Base-by-base conservation (phyloP, 2,329 filamentous ascomycete genomes). In the Tolypocladium guangdongense region DNA sequence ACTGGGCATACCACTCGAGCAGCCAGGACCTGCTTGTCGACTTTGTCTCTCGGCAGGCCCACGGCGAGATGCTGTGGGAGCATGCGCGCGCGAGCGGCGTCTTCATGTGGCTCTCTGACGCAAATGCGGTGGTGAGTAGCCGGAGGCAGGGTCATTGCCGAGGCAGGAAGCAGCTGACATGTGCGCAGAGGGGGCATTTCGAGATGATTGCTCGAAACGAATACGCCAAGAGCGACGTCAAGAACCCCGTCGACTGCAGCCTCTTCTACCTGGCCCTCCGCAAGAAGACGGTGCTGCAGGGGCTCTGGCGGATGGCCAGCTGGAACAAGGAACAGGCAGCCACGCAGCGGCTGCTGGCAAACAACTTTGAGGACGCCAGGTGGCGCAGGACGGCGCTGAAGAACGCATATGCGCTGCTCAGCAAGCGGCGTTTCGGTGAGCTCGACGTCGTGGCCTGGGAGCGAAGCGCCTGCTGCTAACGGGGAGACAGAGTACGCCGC, bases 351-450 rank as follows among this genome's bases (percentile, higher is more conserved):
- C 77, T 99, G 33, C 74, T 99, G 24, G 80, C 86, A n/a, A 95
- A 96, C 63, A 90, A 97, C 66, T 99, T 99, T 67, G 78, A 82
- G 4, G 88, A 96, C 57, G 78, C 84, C 0, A 86, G 88, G 60
- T 97, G 93, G 88, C 87, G 82, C 66, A 95, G 88, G 1, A 83
- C 89, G 5, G 93, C 93, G 0, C 74, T 95, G 55, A 99, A 99
- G 71, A 99, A 99, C 66, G 93, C 93, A 0, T 99, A 96, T 70
- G 92, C 93, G 3, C 71, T 99, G 52, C 84, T 99, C 65, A 93
- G 92, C 59, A 95, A 90, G 69, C 81, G 90, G 46, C 80, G 93
- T 50, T 96, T 96, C 66, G 82, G 87, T 90, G 37, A 60, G 57
- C 8, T n/a, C 16, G 35, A 36, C 11, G 11, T 18, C 36, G 22